Base-by-base conservation (phyloP, 148 eudicot genomes). In the Mesembryanthemum crystallinum region DNA sequence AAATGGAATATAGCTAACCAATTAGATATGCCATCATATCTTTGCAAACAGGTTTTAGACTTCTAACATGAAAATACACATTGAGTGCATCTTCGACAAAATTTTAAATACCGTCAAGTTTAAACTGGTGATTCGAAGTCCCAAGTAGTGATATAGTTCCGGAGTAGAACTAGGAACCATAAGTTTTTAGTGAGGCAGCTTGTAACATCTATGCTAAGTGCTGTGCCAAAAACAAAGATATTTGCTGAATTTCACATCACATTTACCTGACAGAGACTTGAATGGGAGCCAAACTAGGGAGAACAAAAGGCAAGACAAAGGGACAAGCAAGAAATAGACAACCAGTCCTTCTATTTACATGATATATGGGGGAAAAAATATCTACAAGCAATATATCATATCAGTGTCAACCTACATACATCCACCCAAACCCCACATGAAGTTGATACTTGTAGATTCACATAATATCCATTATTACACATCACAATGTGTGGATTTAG, bases 311-410 rank as follows among this genome's bases (percentile, higher is more conserved):
- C 20, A 30, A 30, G 9, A 64, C 33, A 21, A 32, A 33, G 14
- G 20, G 23, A 64, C 42, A 57, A 69, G 59, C 30, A 30, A 17
- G 67, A 69, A 59, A 69, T 66, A 68, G 69, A 60, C 32, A 59
- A 32, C 47, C 54, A 45, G 5, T 52, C 39, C 1, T 27, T 33
- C 49, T 69, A 54, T 70, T 12, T 74, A 72, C 71, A 71, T 2
- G 20, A 52, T 61, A 54, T 54, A 54, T 5, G 23, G n/a, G 6
- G 21, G 8, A 47, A 47, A 52, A 18, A 39, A 65, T 78, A 78
- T 72, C 76, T 78, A 72, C 81, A 72, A 55, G 35, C 43, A 9
- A 29, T 23, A 21, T 71, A 32, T 4, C 54, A 4, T 23, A 21
- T 35, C 39, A 35, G 39, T 30, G 23, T 72, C 64, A 43, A 55